A percentile compares a stretch with the other conserved stretches of the same genome.
phyloP scores from a whole-genome alignment of 257 asterid genomes.

The Osmanthus fragrans region DNA sequence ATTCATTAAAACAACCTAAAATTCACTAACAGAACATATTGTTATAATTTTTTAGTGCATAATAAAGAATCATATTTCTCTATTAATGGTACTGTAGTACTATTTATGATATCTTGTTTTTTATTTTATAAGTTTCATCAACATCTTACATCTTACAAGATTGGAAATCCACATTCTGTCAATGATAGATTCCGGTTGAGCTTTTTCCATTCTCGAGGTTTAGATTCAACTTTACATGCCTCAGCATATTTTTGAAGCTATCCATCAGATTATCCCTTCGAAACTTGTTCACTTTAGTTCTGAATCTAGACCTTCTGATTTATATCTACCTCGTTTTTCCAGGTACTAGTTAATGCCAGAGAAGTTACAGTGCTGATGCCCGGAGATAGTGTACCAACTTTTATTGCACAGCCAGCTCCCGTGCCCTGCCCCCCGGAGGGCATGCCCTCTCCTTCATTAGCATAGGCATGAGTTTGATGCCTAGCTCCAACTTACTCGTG shows the following conservation, averaged over 20 bases:
- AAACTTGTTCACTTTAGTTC: neutral
- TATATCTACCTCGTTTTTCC: conserved; percentile 14
- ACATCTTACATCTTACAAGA: neutral
- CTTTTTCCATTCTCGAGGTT: neutral
- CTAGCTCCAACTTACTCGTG: conserved; percentile 22
- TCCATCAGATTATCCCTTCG: neutral
- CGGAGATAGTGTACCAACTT: conserved; percentile 73
- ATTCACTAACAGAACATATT: neutral
- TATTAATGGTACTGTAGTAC: neutral
- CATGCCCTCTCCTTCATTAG: conserved; percentile 47
- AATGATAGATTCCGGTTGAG: neutral
- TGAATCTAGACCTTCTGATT: neutral
- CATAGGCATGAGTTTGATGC: neutral
- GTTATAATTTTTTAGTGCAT: neutral
- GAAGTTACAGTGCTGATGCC: conserved; percentile 93
- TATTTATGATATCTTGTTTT: too few species aligned
- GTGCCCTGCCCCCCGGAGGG: conserved; percentile 77
- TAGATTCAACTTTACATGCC: neutral
- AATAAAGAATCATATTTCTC: too few species aligned
- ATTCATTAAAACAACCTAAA: neutral
- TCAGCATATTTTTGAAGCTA: neutral
- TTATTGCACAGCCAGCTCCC: conserved; percentile 86
- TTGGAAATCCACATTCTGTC: neutral
- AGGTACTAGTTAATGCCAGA: conserved; percentile 57
- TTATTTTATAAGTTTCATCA: neutral